A percentile compares a stretch with the other conserved stretches of the same genome.
Conservation (phyloP, 768 basidiomycete genomes). For the Albatrellus ellisii region DNA sequence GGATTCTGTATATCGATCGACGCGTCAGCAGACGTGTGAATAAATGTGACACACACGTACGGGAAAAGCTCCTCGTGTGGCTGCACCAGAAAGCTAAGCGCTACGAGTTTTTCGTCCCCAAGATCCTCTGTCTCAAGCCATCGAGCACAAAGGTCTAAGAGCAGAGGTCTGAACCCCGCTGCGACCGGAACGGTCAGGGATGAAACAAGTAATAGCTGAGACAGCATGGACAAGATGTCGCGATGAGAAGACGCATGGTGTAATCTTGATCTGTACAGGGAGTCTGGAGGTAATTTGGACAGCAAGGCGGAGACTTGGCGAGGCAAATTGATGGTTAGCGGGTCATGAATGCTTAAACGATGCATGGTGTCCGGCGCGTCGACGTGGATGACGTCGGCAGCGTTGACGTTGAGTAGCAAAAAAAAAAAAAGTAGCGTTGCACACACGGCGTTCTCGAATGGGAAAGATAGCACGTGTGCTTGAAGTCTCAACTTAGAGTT, state of each 20-base stretch:
- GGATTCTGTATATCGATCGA: constrained; percentile 33
- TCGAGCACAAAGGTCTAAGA: constrained; percentile 67
- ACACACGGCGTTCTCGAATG: too few relatives aligned
- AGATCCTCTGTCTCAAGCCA: constrained; percentile 54
- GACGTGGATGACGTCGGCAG: neutral
- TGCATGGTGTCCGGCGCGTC: neutral
- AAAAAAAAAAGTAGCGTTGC: too few relatives aligned
- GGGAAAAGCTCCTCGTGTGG: constrained; percentile 59
- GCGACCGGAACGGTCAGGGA: constrained; percentile 53
- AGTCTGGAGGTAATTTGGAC: neutral
- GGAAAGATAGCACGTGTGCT: too few relatives aligned
- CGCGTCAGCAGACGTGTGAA: constrained; percentile 8
- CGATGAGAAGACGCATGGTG: neutral
- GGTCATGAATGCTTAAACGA: neutral
- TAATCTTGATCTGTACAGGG: neutral
- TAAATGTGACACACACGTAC: constrained; percentile 27
- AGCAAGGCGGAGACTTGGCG: neutral
- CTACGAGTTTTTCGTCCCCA: constrained; percentile 38
- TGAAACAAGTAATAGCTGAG: constrained; percentile 45
- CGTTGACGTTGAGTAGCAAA: neutral
- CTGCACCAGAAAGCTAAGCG: constrained; percentile 52
- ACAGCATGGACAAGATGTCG: constrained; percentile 27
- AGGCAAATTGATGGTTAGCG: neutral
- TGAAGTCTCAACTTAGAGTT: too few relatives aligned
- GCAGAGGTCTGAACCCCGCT: constrained; percentile 57